Evolutionary conservation across 2,329 filamentous ascomycete species (phyloP), one percentile per base, ranked within the genome.

Genomic region (Didymella keratinophila): DNA sequence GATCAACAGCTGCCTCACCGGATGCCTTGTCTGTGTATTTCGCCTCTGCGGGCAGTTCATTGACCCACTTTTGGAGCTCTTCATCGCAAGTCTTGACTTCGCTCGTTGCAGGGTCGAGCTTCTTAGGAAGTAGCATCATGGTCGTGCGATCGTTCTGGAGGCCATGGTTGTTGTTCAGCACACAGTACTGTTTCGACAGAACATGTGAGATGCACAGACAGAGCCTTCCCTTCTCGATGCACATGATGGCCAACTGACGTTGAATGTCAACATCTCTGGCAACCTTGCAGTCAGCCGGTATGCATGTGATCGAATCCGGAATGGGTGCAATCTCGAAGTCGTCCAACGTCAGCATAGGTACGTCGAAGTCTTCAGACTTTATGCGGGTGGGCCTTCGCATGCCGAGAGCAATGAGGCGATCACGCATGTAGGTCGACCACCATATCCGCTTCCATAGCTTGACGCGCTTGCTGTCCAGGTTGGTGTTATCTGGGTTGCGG

Each of bases 351-450:
- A 97, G 83, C 91, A 97, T 95, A 0, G 93, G 92, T 28, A 97
- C 93, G 72, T 97, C 92, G 73, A 92, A 97, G 75, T 97, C 93
- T 69, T 95, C 91, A 60, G 93, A 89, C 82, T 96, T 96, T 77
- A 97, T 96, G 52, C 93, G 85, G 37, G 93, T 97, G 4, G 93
- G 93, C 52, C 94, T 87, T 56, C 94, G 87, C 93, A 97, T 97
- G 55, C 94, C 94, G 12, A 98, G 81, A 2, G 94, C 94, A 63
- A 97, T 93, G 41, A 97, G 84, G 47, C 93, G 90, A 77, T 98
- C 94, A 53, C 93, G 89, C 87, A 97, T 97, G 72, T 96, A 97
- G 63, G 92, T 96, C 30, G 91, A 96, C 94, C 94, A 98, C 94
- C 94, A 98, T 67, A 97, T 95, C 52, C 93, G 86, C 79, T 96